Conservation (phyloP, 345 rosid genomes). For the Eucalyptus shirleyi region DNA sequence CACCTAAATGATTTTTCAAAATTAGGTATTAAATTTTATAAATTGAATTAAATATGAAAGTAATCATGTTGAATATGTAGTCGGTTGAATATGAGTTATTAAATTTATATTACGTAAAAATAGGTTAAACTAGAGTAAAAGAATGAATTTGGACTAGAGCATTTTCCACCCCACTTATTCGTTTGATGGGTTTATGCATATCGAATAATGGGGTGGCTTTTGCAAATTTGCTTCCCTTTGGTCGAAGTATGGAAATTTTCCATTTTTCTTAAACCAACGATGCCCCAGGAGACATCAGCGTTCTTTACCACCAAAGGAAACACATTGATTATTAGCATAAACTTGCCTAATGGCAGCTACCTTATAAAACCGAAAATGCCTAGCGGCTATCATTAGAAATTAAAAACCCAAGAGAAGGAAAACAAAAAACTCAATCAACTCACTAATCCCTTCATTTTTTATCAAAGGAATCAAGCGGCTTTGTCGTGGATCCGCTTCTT, state of each 20-base stretch:
- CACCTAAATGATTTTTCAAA: too few relatives aligned
- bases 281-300: not conserved
- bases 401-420: not conserved
- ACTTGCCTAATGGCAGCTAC: not conserved
- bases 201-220: not conserved
- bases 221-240: not conserved
- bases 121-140: too few relatives aligned
- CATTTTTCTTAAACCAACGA: not conserved
- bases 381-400: not conserved
- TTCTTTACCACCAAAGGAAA: not conserved
- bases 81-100: too few relatives aligned
- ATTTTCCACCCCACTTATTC: too few relatives aligned
- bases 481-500: constrained; percentile 12
- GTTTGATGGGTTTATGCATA: not conserved
- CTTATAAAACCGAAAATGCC: not conserved
- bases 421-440: not conserved
- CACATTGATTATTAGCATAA: not conserved
- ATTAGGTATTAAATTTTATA: too few relatives aligned
- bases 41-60: too few relatives aligned
- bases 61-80: too few relatives aligned
- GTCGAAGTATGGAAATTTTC: not conserved
- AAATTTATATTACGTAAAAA: too few relatives aligned
- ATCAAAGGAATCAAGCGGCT: not conserved
- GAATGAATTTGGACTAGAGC: too few relatives aligned
- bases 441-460: not conserved